Percentiles rank a stretch among this genome's conserved stretches.
Evolutionary conservation across 805 yeast species (phyloP).

Genomic region (Teunomyces barrocoloradensis): DNA sequence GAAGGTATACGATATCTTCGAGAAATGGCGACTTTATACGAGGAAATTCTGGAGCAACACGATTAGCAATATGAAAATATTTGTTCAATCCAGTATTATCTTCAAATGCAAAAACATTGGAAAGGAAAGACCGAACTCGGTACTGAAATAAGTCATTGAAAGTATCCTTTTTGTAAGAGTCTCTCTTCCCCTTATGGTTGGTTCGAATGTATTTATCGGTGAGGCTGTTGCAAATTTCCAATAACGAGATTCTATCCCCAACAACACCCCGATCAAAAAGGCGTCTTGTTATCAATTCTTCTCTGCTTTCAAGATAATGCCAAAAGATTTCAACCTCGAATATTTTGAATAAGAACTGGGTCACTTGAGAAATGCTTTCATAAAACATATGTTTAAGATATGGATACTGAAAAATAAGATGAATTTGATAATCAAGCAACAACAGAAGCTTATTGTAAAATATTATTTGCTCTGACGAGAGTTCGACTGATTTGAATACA

Average conservation of each 20-base stretch:
- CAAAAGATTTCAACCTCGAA: slow-evolving; percentile 28
- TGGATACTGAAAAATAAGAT: slow-evolving; percentile 13
- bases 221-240: slow-evolving; percentile 38
- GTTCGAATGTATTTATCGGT: slow-evolving; percentile 29
- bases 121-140: slow-evolving; percentile 33
- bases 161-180: slow-evolving; percentile 35
- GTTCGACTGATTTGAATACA: not conserved
- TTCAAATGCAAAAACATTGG: slow-evolving; percentile 34
- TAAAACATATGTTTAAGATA: slow-evolving; percentile 24
- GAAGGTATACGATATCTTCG: slow-evolving; percentile 30
- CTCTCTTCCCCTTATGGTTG: slow-evolving; percentile 18
- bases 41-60: slow-evolving; percentile 22
- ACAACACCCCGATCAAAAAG: slow-evolving; percentile 28
- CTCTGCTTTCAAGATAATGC: slow-evolving; percentile 36
- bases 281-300: slow-evolving; percentile 15
- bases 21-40: slow-evolving; percentile 24
- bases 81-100: slow-evolving; percentile 46
- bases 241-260: slow-evolving; percentile 36
- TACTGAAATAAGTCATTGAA: slow-evolving; percentile 38
- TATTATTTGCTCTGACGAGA: slow-evolving; percentile 1
- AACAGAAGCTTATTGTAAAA: slow-evolving; percentile 17
- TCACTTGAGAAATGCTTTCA: slow-evolving; percentile 19
- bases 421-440: slow-evolving; percentile 27
- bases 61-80: slow-evolving; percentile 31
- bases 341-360: slow-evolving; percentile 21